phyloP scores from a whole-genome alignment of 352 stramenopile species.

The Stramenopiles sp. region DNA sequence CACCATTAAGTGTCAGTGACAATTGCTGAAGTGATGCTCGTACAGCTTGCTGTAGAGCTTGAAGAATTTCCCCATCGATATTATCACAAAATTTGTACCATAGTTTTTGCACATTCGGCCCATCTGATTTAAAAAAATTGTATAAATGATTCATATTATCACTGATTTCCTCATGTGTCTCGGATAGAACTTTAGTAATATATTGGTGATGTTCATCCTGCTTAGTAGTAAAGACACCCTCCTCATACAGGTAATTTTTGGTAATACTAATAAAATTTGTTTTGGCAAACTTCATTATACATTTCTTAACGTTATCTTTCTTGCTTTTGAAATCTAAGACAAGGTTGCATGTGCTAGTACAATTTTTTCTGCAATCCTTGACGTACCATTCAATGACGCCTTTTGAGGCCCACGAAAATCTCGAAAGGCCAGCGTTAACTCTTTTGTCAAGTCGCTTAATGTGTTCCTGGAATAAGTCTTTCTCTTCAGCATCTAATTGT shows the following conservation, averaged over 20 bases:
- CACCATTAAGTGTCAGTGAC: conserved; percentile 73
- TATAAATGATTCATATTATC: conserved; percentile 71
- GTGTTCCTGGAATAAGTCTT: conserved; percentile 74
- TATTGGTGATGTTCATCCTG: conserved; percentile 62
- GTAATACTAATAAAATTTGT: conserved; percentile 75
- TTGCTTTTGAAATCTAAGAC: conserved; percentile 27
- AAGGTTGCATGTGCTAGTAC: conserved; percentile 25
- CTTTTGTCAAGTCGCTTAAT: conserved; percentile 74
- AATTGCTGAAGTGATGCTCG: conserved; percentile 82
- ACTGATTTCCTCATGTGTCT: conserved; percentile 55
- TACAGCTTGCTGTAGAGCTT: conserved; percentile 63
- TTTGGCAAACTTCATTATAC: conserved; percentile 43
- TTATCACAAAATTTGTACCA: conserved; percentile 67
- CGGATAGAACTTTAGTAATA: conserved; percentile 42
- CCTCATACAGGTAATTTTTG: conserved; percentile 73
- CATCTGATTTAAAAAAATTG: conserved; percentile 60
- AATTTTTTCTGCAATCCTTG: conserved; percentile 51
- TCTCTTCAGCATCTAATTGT: conserved; percentile 64
- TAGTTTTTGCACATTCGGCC: conserved; percentile 65
- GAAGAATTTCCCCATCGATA: conserved; percentile 67
- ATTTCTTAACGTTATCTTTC: conserved; percentile 21
- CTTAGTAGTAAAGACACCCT: conserved; percentile 69
- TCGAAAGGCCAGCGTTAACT: conserved; percentile 68
- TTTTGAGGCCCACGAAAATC: conserved; percentile 69
- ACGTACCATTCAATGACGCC: conserved; percentile 77